These are phyloP conservation scores for Jacaranda copaia DNA, from an alignment of 257 asterid genomes.

Conservation along the genomic window DNA sequence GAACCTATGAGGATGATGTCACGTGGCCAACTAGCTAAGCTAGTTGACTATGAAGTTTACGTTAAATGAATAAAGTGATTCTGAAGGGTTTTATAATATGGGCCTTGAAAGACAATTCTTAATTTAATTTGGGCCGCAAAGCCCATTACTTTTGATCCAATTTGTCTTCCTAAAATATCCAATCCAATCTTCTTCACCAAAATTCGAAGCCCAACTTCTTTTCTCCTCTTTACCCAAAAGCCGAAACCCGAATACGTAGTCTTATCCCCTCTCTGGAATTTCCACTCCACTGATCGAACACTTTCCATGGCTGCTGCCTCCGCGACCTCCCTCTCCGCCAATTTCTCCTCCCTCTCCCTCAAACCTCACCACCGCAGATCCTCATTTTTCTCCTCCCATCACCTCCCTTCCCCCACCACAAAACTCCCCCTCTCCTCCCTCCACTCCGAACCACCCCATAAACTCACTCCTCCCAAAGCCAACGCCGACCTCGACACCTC, in stretches of 20 bases:
- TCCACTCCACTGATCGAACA: conserved; percentile 34
- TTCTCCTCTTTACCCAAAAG: conserved; percentile 22
- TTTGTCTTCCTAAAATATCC: too few relatives aligned
- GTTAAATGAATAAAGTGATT: too few relatives aligned
- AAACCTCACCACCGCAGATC: conserved; percentile 38
- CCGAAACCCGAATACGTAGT: conserved; percentile 20
- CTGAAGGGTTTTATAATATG: too few relatives aligned
- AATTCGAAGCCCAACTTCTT: conserved; percentile 18
- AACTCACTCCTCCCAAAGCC: conserved; percentile 41
- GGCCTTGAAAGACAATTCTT: too few relatives aligned
- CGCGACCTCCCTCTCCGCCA: conserved; percentile 61
- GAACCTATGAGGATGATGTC: too few relatives aligned
- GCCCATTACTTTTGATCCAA: too few relatives aligned
- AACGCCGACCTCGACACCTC: conserved; percentile 52
- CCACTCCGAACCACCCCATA: conserved; percentile 42
- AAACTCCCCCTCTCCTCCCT: conserved; percentile 36
- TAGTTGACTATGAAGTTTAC: too few relatives aligned
- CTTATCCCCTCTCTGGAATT: conserved; percentile 36
- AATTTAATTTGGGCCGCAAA: too few relatives aligned
- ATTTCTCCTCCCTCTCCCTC: conserved; percentile 65
- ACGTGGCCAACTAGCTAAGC: too few relatives aligned
- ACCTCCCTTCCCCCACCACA: conserved; percentile 30
- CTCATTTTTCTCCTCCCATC: conserved; percentile 25
- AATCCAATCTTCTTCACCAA: background rate
- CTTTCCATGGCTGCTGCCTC: conserved; percentile 46